Evolutionary conservation across 352 stramenopile genomes (phyloP).

Genomic region (Phytophthora boehmeriae): DNA sequence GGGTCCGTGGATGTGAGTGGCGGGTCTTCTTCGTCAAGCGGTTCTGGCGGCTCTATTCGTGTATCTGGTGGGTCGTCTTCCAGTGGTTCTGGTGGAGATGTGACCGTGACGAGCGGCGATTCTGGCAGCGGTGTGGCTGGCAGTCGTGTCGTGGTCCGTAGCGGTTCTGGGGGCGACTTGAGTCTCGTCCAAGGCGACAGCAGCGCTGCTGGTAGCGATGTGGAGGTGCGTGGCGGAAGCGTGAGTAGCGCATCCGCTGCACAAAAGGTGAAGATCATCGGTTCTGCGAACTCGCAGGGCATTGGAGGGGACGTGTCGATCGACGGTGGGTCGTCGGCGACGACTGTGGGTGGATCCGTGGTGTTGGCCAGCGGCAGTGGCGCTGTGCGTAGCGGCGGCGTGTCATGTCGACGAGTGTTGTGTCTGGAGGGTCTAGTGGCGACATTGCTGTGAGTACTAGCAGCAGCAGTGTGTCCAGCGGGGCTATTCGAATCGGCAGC

Average conservation of each 20-base stretch:
- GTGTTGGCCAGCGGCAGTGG: not conserved
- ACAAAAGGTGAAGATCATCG: no score
- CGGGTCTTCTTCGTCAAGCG: conserved; percentile 15
- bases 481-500: no score
- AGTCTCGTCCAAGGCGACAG: no score
- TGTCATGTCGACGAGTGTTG: no score
- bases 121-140: not conserved
- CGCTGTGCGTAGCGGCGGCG: not conserved
- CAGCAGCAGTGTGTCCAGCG: no score
- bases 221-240: no score
- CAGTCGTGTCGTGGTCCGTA: conserved; percentile 8
- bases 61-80: conserved; percentile 15
- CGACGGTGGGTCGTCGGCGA: conserved; percentile 23
- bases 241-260: no score
- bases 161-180: not conserved
- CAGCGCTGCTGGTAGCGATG: no score
- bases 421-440: no score
- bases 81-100: conserved; percentile 13
- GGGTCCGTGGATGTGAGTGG: conserved; percentile 3
- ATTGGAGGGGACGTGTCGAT: conserved; percentile 31
- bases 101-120: conserved; percentile 13
- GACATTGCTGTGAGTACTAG: no score
- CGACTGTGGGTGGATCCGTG: conserved; percentile 17
- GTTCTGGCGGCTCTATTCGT: conserved; percentile 6
- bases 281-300: conserved; percentile 4